Evolutionary conservation across 176 grass and related monocot genomes (phyloP).

Genomic region (Hordeum vulgare): MorexV3_pseudomolecules_assembly NC_058519.1:6425281-6425780

Average conservation of each 20-base stretch:
- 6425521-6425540: conserved; percentile 5
- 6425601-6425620: conserved; percentile 12
- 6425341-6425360: background rate
- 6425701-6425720: conserved; percentile 37
- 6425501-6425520: conserved; percentile 11
- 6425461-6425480: conserved; percentile 33
- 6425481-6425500: conserved; percentile 21
- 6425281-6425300: conserved; percentile 30
- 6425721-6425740: background rate
- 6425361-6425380: background rate
- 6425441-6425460: background rate
- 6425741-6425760: background rate
- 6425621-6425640: conserved; percentile 44
- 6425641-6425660: background rate
- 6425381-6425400: background rate
- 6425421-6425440: background rate
- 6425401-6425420: background rate
- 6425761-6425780: background rate
- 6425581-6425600: conserved; percentile 4
- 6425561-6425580: background rate
- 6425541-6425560: background rate
- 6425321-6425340: conserved; percentile 39
- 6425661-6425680: conserved; percentile 34
- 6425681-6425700: conserved; percentile 25
- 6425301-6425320: conserved; percentile 43